These are phyloP conservation scores for Fonsecaea erecta DNA, from an alignment of 2,329 filamentous ascomycete species.

Conservation along the genomic window DNA sequence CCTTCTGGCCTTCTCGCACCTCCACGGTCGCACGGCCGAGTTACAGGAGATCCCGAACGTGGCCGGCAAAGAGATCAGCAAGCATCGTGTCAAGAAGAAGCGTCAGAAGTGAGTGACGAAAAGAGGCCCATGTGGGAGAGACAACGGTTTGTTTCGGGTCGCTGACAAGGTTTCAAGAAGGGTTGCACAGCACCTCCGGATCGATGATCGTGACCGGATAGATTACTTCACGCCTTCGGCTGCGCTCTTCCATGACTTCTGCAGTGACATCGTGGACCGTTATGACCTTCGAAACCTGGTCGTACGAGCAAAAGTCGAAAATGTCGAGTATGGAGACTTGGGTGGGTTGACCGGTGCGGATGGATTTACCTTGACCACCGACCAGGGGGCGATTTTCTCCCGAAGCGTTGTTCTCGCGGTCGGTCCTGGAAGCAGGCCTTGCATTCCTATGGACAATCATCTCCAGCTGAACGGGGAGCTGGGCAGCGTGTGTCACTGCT, in stretches of 20 bases:
- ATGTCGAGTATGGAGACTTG: slow-evolving; percentile 64
- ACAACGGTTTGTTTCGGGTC: background rate
- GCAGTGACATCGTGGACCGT: slow-evolving; percentile 59
- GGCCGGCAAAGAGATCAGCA: slow-evolving; percentile 79
- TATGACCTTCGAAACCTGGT: slow-evolving; percentile 65
- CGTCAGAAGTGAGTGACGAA: slow-evolving; percentile 15
- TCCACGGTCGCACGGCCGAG: slow-evolving; percentile 64
- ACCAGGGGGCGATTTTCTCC: slow-evolving; percentile 56
- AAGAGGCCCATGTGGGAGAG: slow-evolving; percentile 25
- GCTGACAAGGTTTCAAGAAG: slow-evolving; percentile 45
- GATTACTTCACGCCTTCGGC: slow-evolving; percentile 71
- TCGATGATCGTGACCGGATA: slow-evolving; percentile 70
- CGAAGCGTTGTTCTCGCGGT: slow-evolving; percentile 71
- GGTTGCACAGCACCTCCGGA: slow-evolving; percentile 49
- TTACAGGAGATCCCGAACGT: slow-evolving; percentile 73
- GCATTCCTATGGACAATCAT: slow-evolving; percentile 27
- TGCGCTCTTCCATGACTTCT: slow-evolving; percentile 66
- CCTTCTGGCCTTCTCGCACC: slow-evolving; percentile 70
- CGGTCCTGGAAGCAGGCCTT: slow-evolving; percentile 64
- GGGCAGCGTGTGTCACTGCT: slow-evolving; percentile 63
- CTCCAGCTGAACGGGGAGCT: slow-evolving; percentile 5
- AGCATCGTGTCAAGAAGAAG: slow-evolving; percentile 60
- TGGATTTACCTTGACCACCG: slow-evolving; percentile 69
- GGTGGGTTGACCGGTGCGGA: slow-evolving; percentile 50
- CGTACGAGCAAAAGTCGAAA: slow-evolving; percentile 62